Evolutionary conservation across 352 stramenopile species (phyloP).

Genomic region (Phytophthora quininea): DNA sequence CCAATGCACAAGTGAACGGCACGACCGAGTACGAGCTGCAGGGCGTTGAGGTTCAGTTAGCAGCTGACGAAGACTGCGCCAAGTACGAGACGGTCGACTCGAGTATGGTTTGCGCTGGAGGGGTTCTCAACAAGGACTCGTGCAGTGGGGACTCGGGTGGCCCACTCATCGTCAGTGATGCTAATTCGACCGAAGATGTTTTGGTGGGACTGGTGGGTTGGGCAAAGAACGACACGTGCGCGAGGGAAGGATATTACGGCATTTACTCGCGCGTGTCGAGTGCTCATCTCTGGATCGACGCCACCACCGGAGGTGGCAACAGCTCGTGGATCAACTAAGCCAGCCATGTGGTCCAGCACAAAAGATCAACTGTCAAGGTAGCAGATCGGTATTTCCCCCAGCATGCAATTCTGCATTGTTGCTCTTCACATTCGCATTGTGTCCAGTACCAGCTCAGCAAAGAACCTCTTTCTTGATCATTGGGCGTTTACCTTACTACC

Average conservation of each 20-base stretch:
- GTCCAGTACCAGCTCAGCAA: too few species aligned
- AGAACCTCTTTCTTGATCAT: too few species aligned
- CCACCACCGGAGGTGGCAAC: too few species aligned
- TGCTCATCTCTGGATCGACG: neutral
- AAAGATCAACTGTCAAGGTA: too few species aligned
- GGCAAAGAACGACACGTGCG: neutral
- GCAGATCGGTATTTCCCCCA: too few species aligned
- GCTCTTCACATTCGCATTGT: too few species aligned
- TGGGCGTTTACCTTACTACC: too few species aligned
- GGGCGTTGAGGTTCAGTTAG: slow-evolving; percentile 31
- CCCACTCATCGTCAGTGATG: slow-evolving; percentile 39
- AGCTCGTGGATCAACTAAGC: too few species aligned
- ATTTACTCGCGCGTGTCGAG: neutral
- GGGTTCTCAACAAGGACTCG: slow-evolving; percentile 28
- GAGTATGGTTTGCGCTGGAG: slow-evolving; percentile 49
- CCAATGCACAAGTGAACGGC: slow-evolving; percentile 10
- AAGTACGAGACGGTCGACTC: slow-evolving; percentile 18
- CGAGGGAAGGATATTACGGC: too few species aligned
- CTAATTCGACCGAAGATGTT: neutral
- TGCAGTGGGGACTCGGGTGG: slow-evolving; percentile 55
- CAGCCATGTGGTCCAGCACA: too few species aligned
- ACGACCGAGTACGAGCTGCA: slow-evolving; percentile 22
- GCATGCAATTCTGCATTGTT: too few species aligned
- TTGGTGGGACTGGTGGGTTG: neutral
- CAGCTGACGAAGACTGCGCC: slow-evolving; percentile 31